A percentile compares a stretch with the other conserved stretches of the same genome.
These are phyloP conservation scores for Grosmannia huntii DNA, from an alignment of 2,329 filamentous ascomycete genomes.

Conservation along the genomic window DNA sequence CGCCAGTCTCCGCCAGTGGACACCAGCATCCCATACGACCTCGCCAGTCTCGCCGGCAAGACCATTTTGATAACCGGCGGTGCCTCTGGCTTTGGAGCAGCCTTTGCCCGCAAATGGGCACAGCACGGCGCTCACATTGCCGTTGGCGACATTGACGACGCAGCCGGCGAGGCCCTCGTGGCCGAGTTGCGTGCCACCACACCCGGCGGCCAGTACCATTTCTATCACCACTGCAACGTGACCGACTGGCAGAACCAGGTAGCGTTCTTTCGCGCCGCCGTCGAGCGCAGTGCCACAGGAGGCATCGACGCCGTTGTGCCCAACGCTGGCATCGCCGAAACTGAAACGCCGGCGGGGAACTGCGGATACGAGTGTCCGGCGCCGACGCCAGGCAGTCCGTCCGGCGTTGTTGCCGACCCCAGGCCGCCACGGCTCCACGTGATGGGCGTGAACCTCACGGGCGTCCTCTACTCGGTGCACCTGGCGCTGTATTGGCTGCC, in stretches of 20 bases:
- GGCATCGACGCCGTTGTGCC: slow-evolving; percentile 51
- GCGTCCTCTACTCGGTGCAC: slow-evolving; percentile 50
- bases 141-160: slow-evolving; percentile 48
- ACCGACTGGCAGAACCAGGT: slow-evolving; percentile 51
- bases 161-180: slow-evolving; percentile 40
- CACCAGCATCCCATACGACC: slow-evolving; percentile 28
- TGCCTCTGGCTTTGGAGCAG: slow-evolving; percentile 45
- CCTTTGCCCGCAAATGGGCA: slow-evolving; percentile 40
- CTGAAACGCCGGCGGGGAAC: slow-evolving; percentile 14
- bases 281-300: slow-evolving; percentile 37
- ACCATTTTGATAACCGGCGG: slow-evolving; percentile 51
- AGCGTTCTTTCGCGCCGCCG: slow-evolving; percentile 46
- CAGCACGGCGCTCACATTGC: slow-evolving; percentile 43
- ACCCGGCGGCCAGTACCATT: slow-evolving; percentile 32
- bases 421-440: slow-evolving; percentile 36
- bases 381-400: background rate
- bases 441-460: slow-evolving; percentile 49
- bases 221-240: slow-evolving; percentile 50
- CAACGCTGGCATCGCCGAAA: slow-evolving; percentile 48
- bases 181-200: slow-evolving; percentile 32
- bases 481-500: slow-evolving; percentile 48
- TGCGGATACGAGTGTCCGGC: slow-evolving; percentile 31
- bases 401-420: slow-evolving; percentile 20
- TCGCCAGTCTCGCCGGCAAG: slow-evolving; percentile 34
- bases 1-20: slow-evolving; percentile 26